Conservation (phyloP, 371 early-diverging fungal species). For the Rhizopus sp. region DNA sequence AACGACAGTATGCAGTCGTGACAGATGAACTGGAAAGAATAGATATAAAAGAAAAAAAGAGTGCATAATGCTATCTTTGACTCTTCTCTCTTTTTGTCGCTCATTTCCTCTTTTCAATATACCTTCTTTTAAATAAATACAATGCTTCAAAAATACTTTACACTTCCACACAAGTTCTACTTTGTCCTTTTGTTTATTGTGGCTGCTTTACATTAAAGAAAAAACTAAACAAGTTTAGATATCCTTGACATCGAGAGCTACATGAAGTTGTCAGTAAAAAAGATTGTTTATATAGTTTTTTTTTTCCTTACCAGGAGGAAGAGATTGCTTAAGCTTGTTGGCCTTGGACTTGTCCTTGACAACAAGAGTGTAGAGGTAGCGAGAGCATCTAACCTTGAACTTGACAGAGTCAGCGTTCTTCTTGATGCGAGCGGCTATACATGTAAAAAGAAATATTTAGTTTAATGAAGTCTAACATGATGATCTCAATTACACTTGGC, state of each 20-base stretch:
- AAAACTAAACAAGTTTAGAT: slow-evolving; percentile 12
- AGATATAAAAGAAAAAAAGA: slow-evolving; percentile 2
- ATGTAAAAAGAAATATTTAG: slow-evolving; percentile 2
- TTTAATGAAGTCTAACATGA: neutral
- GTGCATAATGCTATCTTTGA: too few relatives aligned
- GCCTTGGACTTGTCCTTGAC: slow-evolving; percentile 93
- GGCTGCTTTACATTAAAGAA: slow-evolving; percentile 1
- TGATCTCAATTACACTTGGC: slow-evolving; percentile 58
- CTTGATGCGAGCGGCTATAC: slow-evolving; percentile 85
- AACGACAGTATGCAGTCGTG: slow-evolving; percentile 12
- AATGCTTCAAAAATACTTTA: neutral
- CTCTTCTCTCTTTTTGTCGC: neutral
- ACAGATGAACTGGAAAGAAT: slow-evolving; percentile 9
- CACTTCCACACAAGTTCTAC: neutral
- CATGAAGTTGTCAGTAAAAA: neutral
- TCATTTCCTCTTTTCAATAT: neutral
- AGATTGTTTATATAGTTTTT: neutral
- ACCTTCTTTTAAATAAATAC: neutral
- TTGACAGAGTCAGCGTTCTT: slow-evolving; percentile 91
- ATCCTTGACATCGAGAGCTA: slow-evolving; percentile 24
- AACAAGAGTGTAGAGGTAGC: slow-evolving; percentile 91
- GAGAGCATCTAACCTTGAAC: slow-evolving; percentile 97
- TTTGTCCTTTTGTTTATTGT: neutral
- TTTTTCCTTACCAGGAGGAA: slow-evolving; percentile 70
- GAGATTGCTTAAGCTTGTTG: slow-evolving; percentile 88